Conservation (phyloP, 805 yeast genomes). For the Teunomyces aglyptinius region DNA sequence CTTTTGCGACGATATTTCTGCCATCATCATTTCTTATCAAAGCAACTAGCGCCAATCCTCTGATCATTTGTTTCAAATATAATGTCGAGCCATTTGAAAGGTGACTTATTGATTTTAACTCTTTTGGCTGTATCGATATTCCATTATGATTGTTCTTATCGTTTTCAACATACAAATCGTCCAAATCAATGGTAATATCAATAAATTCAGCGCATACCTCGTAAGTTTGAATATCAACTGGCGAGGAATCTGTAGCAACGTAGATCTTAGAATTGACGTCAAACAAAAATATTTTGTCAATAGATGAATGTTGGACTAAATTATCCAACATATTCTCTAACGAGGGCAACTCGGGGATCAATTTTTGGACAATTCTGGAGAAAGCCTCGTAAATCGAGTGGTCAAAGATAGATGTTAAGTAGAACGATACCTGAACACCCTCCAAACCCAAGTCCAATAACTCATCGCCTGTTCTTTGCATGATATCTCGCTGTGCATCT, state of each 20-base stretch:
- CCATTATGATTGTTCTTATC: conserved; percentile 21
- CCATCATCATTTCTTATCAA: conserved; percentile 66
- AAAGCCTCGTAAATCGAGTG: conserved; percentile 96
- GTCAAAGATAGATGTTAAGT: conserved; percentile 90
- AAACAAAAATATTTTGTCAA: conserved; percentile 90
- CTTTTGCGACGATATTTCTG: conserved; percentile 7
- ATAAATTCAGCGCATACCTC: conserved; percentile 97
- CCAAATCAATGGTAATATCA: conserved; percentile 88
- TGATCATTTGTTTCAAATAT: conserved; percentile 85
- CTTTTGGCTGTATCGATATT: conserved; percentile 20
- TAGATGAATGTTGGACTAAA: conserved; percentile 81
- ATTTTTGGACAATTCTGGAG: conserved; percentile 86
- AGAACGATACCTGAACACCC: conserved; percentile 87
- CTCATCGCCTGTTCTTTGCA: conserved; percentile 94
- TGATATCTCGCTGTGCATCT: conserved; percentile 94
- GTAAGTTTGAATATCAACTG: conserved; percentile 92
- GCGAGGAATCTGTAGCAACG: conserved; percentile 93
- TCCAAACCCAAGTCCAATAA: conserved; percentile 84
- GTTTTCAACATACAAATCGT: conserved; percentile 54
- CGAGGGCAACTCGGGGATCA: conserved; percentile 84
- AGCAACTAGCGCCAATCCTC: conserved; percentile 90
- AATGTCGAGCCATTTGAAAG: conserved; percentile 82
- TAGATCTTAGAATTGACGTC: conserved; percentile 91
- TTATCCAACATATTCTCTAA: conserved; percentile 87
- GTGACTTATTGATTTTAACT: conserved; percentile 65